A percentile compares a stretch with the other conserved stretches of the same genome.
phyloP scores from a whole-genome alignment of 441 rosid genomes.

The Populus trichocarpa region DNA sequence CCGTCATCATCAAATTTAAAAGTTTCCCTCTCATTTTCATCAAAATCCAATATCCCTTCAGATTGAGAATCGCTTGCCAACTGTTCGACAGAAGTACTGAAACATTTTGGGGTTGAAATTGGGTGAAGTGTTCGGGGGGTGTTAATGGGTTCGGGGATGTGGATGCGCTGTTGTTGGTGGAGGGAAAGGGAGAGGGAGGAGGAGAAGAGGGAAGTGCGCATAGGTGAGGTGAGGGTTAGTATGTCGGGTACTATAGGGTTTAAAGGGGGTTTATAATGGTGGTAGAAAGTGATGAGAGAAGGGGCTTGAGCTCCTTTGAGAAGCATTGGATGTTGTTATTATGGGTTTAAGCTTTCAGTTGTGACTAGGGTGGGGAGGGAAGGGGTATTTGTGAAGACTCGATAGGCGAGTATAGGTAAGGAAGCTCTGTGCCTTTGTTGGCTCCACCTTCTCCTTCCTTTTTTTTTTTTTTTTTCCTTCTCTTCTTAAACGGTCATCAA shows the following conservation, averaged over 20 bases:
- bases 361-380: neutral
- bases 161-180: slow-evolving; percentile 21
- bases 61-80: slow-evolving; percentile 16
- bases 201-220: slow-evolving; percentile 32
- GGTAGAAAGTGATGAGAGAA: slow-evolving; percentile 21
- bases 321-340: slow-evolving; percentile 23
- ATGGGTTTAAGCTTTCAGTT: neutral
- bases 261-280: slow-evolving; percentile 12
- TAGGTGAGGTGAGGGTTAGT: slow-evolving; percentile 12
- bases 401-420: no score
- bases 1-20: slow-evolving; percentile 32
- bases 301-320: slow-evolving; percentile 18
- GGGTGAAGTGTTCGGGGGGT: neutral
- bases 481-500: no score
- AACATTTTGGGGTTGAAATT: slow-evolving; percentile 1
- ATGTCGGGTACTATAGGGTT: slow-evolving; percentile 10
- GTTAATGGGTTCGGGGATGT: slow-evolving; percentile 11
- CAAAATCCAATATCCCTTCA: slow-evolving; percentile 19
- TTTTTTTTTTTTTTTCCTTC: no score
- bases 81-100: slow-evolving; percentile 48
- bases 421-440: no score
- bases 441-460: no score
- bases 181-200: slow-evolving; percentile 23
- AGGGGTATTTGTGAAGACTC: neutral
- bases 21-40: slow-evolving; percentile 4